phyloP scores from a whole-genome alignment of 768 basidiomycete species.

The Serpula lacrymans region DNA sequence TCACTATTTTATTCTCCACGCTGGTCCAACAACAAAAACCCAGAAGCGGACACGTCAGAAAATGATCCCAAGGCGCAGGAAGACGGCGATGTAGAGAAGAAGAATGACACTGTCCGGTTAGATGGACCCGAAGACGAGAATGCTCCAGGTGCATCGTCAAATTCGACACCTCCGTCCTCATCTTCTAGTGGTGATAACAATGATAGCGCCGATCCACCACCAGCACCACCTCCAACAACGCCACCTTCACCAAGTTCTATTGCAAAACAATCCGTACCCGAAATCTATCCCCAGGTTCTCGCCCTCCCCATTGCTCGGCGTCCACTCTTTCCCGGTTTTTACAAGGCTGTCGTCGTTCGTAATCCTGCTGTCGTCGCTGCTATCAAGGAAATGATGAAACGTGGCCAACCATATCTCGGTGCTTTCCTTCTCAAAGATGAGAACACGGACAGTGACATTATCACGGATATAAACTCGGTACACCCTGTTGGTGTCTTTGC shows the following conservation, averaged over 20 bases:
- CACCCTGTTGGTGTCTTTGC: conserved; percentile 95
- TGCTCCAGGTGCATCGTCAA: conserved; percentile 27
- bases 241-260: conserved; percentile 50
- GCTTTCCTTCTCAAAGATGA: conserved; percentile 96
- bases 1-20: conserved; percentile 32
- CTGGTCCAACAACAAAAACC: conserved; percentile 35
- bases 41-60: conserved; percentile 14
- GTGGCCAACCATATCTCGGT: conserved; percentile 95
- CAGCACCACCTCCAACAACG: conserved; percentile 35
- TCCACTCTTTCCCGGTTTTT: conserved; percentile 96
- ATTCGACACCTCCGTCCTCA: conserved; percentile 33
- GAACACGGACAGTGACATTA: conserved; percentile 87
- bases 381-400: conserved; percentile 95
- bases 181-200: conserved; percentile 37
- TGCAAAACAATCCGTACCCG: conserved; percentile 85
- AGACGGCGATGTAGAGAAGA: conserved; percentile 17
- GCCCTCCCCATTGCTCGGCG: conserved; percentile 94
- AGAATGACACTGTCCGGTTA: conserved; percentile 14
- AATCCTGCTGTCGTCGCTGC: conserved; percentile 90
- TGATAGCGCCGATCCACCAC: conserved; percentile 37
- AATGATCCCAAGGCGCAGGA: conserved; percentile 20
- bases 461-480: conserved; percentile 82
- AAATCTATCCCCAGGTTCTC: conserved; percentile 88
- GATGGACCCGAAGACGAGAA: conserved; percentile 29
- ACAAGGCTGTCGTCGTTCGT: conserved; percentile 93